Percentiles rank a stretch among this genome's conserved stretches.
Conservation (phyloP, 2,329 filamentous ascomycete species). For the Fusarium sp. region DNA sequence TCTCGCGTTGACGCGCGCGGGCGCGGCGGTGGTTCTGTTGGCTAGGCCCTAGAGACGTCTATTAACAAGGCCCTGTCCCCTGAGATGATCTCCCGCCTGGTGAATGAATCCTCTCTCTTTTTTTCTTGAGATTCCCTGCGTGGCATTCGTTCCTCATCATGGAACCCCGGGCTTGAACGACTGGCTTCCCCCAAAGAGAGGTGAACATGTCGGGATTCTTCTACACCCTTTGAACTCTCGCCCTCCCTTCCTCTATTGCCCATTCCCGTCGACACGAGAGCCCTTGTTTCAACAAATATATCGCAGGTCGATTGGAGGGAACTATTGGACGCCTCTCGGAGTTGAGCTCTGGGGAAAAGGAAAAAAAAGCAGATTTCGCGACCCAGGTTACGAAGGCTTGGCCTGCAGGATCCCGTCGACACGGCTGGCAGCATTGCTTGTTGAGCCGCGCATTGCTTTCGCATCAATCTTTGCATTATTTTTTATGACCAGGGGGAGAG, state of each 20-base stretch:
- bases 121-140: constrained; percentile 21
- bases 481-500: background rate
- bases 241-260: background rate
- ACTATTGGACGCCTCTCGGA: background rate
- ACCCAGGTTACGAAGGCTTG: constrained; percentile 17
- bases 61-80: constrained; percentile 39
- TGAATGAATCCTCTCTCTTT: constrained; percentile 11
- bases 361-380: constrained; percentile 8
- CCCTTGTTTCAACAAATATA: background rate
- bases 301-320: constrained; percentile 19
- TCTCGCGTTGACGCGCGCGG: background rate
- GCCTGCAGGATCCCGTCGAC: constrained; percentile 35
- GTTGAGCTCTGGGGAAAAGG: constrained; percentile 5
- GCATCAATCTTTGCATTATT: constrained; percentile 6
- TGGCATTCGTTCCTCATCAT: constrained; percentile 16
- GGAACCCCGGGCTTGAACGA: constrained; percentile 35
- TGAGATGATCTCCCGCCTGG: constrained; percentile 29
- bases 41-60: background rate
- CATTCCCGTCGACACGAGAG: background rate
- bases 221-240: background rate
- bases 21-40: too few relatives aligned
- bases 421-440: constrained; percentile 26
- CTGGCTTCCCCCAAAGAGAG: background rate
- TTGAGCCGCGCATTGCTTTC: constrained; percentile 11
- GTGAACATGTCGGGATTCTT: constrained; percentile 19